A percentile compares a stretch with the other conserved stretches of the same genome.
Evolutionary conservation across 1,139 yeast species (phyloP).

Genomic region (Magnusiomyces magnusii): DNA sequence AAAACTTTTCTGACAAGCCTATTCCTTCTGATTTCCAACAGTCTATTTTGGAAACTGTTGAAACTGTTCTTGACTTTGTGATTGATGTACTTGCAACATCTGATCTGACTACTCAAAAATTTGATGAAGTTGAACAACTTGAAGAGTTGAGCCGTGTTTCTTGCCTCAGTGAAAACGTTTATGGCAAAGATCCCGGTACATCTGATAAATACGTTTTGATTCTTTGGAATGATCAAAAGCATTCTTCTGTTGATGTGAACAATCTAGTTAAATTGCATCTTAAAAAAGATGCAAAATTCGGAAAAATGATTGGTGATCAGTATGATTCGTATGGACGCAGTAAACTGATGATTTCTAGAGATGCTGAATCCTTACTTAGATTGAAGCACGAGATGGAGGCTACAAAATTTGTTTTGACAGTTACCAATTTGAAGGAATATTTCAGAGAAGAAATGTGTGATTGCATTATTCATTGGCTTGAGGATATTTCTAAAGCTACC

Average conservation of each 20-base stretch:
- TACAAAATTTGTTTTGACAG: slow-evolving; percentile 61
- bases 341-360: slow-evolving; percentile 50
- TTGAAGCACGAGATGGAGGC: slow-evolving; percentile 48
- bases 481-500: slow-evolving; percentile 50
- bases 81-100: slow-evolving; percentile 57
- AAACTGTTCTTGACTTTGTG: slow-evolving; percentile 58
- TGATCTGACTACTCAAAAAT: slow-evolving; percentile 35
- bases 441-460: slow-evolving; percentile 79
- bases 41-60: slow-evolving; percentile 39
- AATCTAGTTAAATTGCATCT: slow-evolving; percentile 60
- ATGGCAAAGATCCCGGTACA: slow-evolving; percentile 41
- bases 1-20: slow-evolving; percentile 19
- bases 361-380: slow-evolving; percentile 44
- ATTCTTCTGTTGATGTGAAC: slow-evolving; percentile 68
- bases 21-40: slow-evolving; percentile 25
- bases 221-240: slow-evolving; percentile 71
- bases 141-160: slow-evolving; percentile 29
- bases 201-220: slow-evolving; percentile 47
- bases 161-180: slow-evolving; percentile 34
- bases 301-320: slow-evolving; percentile 61
- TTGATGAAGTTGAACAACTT: slow-evolving; percentile 23
- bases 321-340: slow-evolving; percentile 66
- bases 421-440: slow-evolving; percentile 59
- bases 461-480: slow-evolving; percentile 59
- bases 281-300: slow-evolving; percentile 57